phyloP scores from a whole-genome alignment of 1,284 basidiomycete genomes.

The Waitea zeae region DNA sequence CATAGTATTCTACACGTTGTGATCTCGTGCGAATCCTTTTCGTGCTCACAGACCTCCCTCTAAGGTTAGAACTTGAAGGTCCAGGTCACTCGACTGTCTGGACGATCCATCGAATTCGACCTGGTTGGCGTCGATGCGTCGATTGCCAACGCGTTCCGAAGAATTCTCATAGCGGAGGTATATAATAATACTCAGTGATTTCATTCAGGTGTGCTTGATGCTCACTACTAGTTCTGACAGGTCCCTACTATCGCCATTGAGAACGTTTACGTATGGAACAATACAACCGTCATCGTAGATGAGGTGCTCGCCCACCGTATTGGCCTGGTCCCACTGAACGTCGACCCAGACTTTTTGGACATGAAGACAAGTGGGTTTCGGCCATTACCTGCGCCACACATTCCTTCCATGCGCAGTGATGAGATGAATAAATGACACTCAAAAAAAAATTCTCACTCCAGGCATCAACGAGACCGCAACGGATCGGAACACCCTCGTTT shows the following conservation, averaged over 20 bases:
- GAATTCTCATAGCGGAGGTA: slow-evolving; percentile 91
- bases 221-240: slow-evolving; percentile 18
- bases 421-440: no score
- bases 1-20: slow-evolving; percentile 14
- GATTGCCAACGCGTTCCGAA: slow-evolving; percentile 87
- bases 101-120: slow-evolving; percentile 84
- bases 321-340: slow-evolving; percentile 78
- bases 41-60: neutral
- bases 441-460: no score
- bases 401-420: slow-evolving; percentile 14
- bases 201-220: neutral
- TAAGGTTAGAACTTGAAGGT: slow-evolving; percentile 51
- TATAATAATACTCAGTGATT: slow-evolving; percentile 9
- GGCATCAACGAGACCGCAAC: no score
- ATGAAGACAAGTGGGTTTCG: slow-evolving; percentile 6
- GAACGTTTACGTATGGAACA: slow-evolving; percentile 88
- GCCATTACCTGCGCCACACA: neutral
- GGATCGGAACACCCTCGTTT: slow-evolving; percentile 88
- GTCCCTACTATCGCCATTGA: slow-evolving; percentile 92
- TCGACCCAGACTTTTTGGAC: slow-evolving; percentile 61
- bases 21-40: slow-evolving; percentile 1
- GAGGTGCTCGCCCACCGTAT: slow-evolving; percentile 87
- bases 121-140: slow-evolving; percentile 91
- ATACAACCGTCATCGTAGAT: slow-evolving; percentile 89
- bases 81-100: slow-evolving; percentile 62